phyloP scores from a whole-genome alignment of 371 early-diverging fungal genomes.

The Saksenaea vasiformis region DNA sequence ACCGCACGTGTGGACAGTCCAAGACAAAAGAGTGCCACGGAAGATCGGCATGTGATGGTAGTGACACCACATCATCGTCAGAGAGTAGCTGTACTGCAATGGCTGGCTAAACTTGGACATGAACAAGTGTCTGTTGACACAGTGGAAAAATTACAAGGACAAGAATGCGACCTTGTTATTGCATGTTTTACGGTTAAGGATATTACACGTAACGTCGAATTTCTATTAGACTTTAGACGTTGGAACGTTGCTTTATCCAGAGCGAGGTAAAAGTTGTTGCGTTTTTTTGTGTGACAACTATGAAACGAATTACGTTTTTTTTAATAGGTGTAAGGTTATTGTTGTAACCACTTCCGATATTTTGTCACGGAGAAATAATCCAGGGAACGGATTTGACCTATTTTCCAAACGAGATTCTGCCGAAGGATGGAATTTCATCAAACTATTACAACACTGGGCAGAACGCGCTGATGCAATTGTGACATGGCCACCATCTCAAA shows the following conservation, averaged over 20 bases:
- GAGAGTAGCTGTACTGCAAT: conserved; percentile 39
- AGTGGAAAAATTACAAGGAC: conserved; percentile 64
- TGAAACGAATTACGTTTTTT: not conserved
- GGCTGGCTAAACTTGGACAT: conserved; percentile 11
- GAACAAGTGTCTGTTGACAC: conserved; percentile 39
- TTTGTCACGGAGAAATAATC: conserved; percentile 18
- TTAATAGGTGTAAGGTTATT: conserved; percentile 53
- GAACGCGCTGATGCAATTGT: conserved; percentile 18
- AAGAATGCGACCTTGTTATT: conserved; percentile 59
- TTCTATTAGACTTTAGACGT: conserved; percentile 54
- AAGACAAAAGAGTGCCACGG: conserved; percentile 10
- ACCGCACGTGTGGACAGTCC: not conserved
- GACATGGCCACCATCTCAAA: conserved; percentile 12
- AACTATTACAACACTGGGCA: conserved; percentile 33
- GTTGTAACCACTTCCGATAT: conserved; percentile 49
- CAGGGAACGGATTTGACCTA: conserved; percentile 21
- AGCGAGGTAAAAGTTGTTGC: conserved; percentile 37
- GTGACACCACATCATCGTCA: conserved; percentile 61
- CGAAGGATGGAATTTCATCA: conserved; percentile 40
- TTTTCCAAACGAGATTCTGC: conserved; percentile 21
- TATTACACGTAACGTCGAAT: conserved; percentile 24
- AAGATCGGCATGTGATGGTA: conserved; percentile 32
- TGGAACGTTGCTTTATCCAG: conserved; percentile 62
- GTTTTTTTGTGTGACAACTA: not conserved
- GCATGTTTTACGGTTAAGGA: conserved; percentile 52